Evolutionary conservation across 768 basidiomycete genomes (phyloP).

Genomic region (Leccinum boreale): DNA sequence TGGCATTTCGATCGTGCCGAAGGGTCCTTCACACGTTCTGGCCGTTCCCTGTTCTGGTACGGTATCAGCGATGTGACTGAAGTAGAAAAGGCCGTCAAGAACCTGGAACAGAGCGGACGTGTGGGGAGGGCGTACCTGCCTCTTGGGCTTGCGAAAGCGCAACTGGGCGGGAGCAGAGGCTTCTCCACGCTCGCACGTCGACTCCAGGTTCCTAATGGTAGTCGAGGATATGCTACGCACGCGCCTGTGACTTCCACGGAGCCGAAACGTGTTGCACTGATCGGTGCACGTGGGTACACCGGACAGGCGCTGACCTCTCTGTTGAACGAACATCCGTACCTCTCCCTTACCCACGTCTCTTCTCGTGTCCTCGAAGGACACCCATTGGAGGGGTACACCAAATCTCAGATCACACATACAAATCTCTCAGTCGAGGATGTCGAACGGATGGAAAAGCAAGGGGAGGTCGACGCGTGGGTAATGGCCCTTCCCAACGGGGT

Average conservation of each 20-base stretch:
- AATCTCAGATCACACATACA: constrained; percentile 67
- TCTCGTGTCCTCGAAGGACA: constrained; percentile 90
- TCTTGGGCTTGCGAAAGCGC: constrained; percentile 16
- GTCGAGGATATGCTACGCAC: constrained; percentile 80
- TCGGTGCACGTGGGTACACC: constrained; percentile 95
- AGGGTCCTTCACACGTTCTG: constrained; percentile 93
- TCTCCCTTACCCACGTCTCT: constrained; percentile 92
- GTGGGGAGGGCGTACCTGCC: constrained; percentile 91
- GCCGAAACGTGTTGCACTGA: constrained; percentile 87
- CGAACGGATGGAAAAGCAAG: constrained; percentile 81
- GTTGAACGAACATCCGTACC: constrained; percentile 83
- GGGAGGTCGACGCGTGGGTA: constrained; percentile 96
- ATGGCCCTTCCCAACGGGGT: constrained; percentile 99
- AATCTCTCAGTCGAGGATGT: constrained; percentile 80
- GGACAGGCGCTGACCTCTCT: constrained; percentile 88
- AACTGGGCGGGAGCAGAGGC: constrained; percentile 20
- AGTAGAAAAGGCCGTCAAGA: constrained; percentile 81
- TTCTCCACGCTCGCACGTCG: constrained; percentile 27
- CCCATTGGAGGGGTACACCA: constrained; percentile 77
- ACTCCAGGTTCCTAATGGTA: constrained; percentile 39
- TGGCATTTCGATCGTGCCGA: constrained; percentile 99
- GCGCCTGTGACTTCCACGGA: constrained; percentile 47
- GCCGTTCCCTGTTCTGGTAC: constrained; percentile 96
- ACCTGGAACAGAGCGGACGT: constrained; percentile 71
- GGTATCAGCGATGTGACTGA: constrained; percentile 89